These are phyloP conservation scores for Diutina sp. DNA, from an alignment of 1,139 yeast genomes.

Conservation along the genomic window DNA sequence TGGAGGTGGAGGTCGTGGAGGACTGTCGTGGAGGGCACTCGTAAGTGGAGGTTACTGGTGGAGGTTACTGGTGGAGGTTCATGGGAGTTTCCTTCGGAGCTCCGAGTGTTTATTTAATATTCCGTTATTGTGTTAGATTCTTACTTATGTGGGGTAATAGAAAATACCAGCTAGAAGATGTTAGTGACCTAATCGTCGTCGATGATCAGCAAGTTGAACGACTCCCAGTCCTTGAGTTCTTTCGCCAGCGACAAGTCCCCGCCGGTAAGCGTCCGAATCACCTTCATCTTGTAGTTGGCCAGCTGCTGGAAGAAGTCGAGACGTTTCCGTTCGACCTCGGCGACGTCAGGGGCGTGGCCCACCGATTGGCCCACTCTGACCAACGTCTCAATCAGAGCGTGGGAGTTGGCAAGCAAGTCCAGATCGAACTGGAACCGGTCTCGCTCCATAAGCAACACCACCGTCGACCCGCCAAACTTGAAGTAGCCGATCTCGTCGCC, in stretches of 20 bases:
- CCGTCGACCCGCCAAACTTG: slow-evolving; percentile 92
- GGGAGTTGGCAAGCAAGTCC: slow-evolving; percentile 61
- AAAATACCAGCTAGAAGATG: too few species aligned
- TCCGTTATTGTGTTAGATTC: too few species aligned
- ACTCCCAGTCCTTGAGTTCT: slow-evolving; percentile 1
- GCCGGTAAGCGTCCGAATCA: slow-evolving; percentile 53
- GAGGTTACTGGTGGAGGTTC: too few species aligned
- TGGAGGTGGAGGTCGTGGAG: too few species aligned
- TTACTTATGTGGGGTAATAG: too few species aligned
- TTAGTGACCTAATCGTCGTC: not conserved
- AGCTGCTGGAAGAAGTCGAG: slow-evolving; percentile 34
- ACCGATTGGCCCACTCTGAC: slow-evolving; percentile 85
- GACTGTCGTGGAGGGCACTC: too few species aligned
- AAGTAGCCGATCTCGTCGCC: slow-evolving; percentile 89
- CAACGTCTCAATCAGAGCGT: slow-evolving; percentile 63
- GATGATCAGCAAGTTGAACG: not conserved
- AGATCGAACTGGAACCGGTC: slow-evolving; percentile 44
- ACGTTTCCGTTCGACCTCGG: slow-evolving; percentile 37
- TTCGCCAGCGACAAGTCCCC: slow-evolving; percentile 19
- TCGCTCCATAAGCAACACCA: slow-evolving; percentile 40
- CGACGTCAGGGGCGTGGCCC: slow-evolving; percentile 51
- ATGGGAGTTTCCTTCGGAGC: too few species aligned
- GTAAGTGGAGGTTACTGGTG: too few species aligned
- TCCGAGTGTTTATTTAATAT: too few species aligned
- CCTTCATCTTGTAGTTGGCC: slow-evolving; percentile 34